Evolutionary conservation across 2,329 filamentous ascomycete genomes (phyloP), one percentile per base, ranked within the genome.

Genomic region (Colletotrichum lini): DNA sequence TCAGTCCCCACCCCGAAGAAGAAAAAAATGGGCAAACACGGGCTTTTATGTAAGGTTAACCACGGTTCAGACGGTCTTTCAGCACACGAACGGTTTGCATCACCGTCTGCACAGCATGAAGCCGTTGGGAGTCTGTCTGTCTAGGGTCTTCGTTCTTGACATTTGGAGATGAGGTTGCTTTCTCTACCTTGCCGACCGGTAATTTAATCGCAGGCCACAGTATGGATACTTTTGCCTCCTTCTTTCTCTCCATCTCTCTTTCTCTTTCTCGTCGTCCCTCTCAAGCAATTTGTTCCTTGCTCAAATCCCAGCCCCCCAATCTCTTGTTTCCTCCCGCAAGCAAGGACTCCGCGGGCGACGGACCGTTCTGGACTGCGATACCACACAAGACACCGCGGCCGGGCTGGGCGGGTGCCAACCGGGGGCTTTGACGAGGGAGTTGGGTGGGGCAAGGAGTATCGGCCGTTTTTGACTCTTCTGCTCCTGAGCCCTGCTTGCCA

Each of bases 281-380:
- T 35, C 42, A 47, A 58, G 64, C 40, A 68, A 63, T 63, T 58
- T 64, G 40, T 68, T 68, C 65, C 65, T 65, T 68, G 68, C 53
- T 59, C 21, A 26, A 59, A 71, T 58, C 68, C 68, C 58, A 56
- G 68, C 35, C 68, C 63, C 58, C 54, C 65, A 71, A 71, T 71
- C 65, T 71, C 68, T 71, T 71, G 68, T 68, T 71, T 68, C 57
- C 65, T 71, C 45, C 6, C 60, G 35, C 45, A 44, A 67, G 23
- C 63, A 70, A 67, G 49, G 45, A 38, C 53, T 44, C 18, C 5
- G 44, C n/a, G 42, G 23, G n/a, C 44, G 45, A 58, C 59, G 54
- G 59, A 53, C 58, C 65, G 67, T 65, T 71, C 68, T 60, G 44
- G 68, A 68, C 68, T 68, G 58, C 18, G 60, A 65, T 38, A 42